phyloP scores from a whole-genome alignment of 2,329 filamentous ascomycete genomes.

The Aspergillus aculeatus region DNA sequence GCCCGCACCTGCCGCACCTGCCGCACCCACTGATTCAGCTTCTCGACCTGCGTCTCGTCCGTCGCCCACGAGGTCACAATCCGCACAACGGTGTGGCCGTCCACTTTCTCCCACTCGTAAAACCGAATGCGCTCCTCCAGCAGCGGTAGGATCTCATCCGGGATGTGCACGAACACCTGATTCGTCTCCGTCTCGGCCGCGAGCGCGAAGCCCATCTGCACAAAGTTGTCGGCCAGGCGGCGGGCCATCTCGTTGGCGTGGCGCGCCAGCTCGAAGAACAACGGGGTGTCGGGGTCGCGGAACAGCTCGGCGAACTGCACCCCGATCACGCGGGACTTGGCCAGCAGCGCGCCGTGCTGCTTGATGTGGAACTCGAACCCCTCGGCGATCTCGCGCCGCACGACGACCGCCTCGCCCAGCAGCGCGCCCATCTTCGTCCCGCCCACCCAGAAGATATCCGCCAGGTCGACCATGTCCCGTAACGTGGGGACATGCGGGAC shows the following conservation, averaged over 20 bases:
- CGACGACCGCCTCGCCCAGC: conserved; percentile 52
- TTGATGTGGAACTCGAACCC: conserved; percentile 55
- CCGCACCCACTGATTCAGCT: conserved; percentile 20
- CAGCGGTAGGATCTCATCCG: conserved; percentile 37
- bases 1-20: background rate
- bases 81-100: conserved; percentile 44
- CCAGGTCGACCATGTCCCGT: conserved; percentile 47
- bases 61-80: conserved; percentile 55
- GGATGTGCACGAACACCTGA: conserved; percentile 52
- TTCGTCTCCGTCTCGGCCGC: conserved; percentile 52
- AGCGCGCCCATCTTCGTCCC: conserved; percentile 54
- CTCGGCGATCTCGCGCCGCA: conserved; percentile 46
- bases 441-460: conserved; percentile 57
- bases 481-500: conserved; percentile 45
- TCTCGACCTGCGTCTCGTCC: conserved; percentile 43
- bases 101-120: conserved; percentile 50
- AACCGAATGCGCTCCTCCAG: conserved; percentile 49
- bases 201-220: conserved; percentile 43
- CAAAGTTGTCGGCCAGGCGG: conserved; percentile 46
- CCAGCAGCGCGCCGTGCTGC: conserved; percentile 52
- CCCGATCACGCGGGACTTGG: conserved; percentile 52
- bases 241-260: conserved; percentile 49
- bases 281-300: conserved; percentile 20
- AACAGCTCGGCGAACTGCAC: conserved; percentile 54
- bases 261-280: conserved; percentile 50